Evolutionary conservation across 176 grass and related monocot species (phyloP).

Genomic region (Hordeum marinum): DNA sequence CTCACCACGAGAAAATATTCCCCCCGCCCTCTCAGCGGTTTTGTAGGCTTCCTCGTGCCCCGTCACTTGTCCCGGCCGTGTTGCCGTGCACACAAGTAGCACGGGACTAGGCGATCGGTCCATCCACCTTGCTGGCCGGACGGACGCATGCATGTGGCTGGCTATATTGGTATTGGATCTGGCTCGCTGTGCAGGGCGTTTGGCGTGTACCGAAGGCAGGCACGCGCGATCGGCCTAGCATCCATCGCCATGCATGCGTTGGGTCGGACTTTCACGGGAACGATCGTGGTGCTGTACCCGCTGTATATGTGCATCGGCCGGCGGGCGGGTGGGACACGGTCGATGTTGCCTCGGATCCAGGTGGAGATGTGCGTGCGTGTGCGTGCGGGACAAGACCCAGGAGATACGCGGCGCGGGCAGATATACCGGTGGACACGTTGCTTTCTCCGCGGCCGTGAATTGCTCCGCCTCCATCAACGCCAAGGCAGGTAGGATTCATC

Average conservation of each 20-base stretch:
- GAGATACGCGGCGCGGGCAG: neutral
- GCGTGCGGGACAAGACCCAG: neutral
- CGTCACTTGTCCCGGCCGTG: neutral
- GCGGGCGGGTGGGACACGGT: no score
- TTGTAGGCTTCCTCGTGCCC: neutral
- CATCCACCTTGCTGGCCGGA: neutral
- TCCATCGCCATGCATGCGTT: neutral
- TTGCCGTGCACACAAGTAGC: constrained; percentile 3
- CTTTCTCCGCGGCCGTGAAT: neutral
- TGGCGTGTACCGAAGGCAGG: neutral
- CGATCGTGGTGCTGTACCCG: neutral
- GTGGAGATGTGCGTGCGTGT: neutral
- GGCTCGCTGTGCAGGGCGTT: neutral
- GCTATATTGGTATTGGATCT: neutral
- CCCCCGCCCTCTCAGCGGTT: neutral
- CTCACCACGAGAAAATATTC: constrained; percentile 18
- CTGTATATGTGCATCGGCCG: no score
- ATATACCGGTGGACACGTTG: neutral
- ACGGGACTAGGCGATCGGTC: neutral
- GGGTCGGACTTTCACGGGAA: neutral
- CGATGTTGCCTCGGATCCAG: neutral
- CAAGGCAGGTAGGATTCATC: neutral
- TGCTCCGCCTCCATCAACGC: neutral
- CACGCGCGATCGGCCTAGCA: neutral
- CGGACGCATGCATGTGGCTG: no score